phyloP scores from a whole-genome alignment of 345 rosid species.

The Ailanthus altissimus region DNA sequence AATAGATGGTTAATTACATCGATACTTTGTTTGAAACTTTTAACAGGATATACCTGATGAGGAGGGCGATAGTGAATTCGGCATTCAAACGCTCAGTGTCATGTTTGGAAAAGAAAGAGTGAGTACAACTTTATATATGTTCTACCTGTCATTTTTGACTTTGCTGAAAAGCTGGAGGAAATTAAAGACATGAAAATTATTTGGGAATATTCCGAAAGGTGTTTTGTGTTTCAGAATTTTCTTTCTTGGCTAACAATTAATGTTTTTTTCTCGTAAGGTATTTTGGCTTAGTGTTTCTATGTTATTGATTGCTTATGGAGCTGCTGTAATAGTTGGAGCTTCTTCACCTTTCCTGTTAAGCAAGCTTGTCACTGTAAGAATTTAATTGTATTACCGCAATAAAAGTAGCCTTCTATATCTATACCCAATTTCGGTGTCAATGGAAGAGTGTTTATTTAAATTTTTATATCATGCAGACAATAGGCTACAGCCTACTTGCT shows the following conservation, averaged over 20 bases:
- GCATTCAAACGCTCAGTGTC: conserved; percentile 34
- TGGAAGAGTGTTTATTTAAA: too few species aligned
- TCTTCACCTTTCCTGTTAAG: conserved; percentile 21
- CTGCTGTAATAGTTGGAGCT: conserved; percentile 30
- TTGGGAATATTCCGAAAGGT: too few species aligned
- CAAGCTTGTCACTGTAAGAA: conserved; percentile 31
- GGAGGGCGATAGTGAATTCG: conserved; percentile 36
- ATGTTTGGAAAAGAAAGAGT: conserved; percentile 34
- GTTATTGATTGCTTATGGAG: conserved; percentile 36
- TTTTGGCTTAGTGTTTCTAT: conserved; percentile 34
- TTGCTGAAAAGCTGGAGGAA: too few species aligned
- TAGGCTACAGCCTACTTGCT: too few species aligned
- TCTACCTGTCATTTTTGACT: too few species aligned
- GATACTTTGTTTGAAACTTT: neutral
- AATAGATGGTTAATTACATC: too few species aligned
- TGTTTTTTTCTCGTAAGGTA: conserved; percentile 16
- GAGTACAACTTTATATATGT: neutral
- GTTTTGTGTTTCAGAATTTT: too few species aligned
- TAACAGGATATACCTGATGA: conserved; percentile 45
- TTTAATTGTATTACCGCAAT: neutral
- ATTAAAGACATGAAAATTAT: too few species aligned
- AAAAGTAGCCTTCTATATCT: neutral
- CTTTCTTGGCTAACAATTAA: neutral
- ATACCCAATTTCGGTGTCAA: too few species aligned
- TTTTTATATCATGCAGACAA: conserved; percentile 16